Conservation (phyloP, 176 grass and related monocot genomes). For the Oryza meridionalis region DNA sequence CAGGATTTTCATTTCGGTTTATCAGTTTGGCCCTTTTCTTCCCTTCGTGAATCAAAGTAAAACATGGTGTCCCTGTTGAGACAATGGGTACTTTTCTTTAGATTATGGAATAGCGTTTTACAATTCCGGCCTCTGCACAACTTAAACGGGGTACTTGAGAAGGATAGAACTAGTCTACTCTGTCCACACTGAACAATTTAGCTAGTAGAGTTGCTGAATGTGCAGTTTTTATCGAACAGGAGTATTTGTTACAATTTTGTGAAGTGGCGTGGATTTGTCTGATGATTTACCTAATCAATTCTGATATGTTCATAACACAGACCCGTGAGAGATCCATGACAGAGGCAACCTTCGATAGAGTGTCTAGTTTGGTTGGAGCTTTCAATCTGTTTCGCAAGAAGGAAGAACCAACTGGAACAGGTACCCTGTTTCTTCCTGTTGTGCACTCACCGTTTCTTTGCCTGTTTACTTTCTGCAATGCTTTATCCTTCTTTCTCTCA, state of each 20-base stretch:
- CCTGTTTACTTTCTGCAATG: neutral
- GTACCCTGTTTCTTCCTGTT: conserved; percentile 9
- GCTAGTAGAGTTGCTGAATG: conserved; percentile 3
- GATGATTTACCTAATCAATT: conserved; percentile 2
- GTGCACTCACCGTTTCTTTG: neutral
- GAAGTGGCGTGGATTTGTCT: neutral
- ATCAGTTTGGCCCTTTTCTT: neutral
- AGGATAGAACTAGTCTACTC: conserved; percentile 20
- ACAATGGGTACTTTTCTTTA: neutral
- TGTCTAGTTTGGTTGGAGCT: conserved; percentile 67
- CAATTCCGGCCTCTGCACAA: neutral
- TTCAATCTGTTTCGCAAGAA: conserved; percentile 56
- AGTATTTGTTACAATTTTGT: neutral
- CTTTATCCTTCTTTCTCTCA: neutral
- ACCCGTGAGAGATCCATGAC: conserved; percentile 50
- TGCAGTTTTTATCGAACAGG: neutral
- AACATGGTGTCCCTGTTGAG: neutral
- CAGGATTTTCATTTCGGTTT: neutral
- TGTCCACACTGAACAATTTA: conserved; percentile 21
- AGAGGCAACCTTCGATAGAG: conserved; percentile 49
- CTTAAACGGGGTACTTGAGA: neutral
- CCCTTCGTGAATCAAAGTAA: neutral
- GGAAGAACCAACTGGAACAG: conserved; percentile 51
- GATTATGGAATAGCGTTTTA: neutral
- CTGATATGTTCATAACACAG: conserved; percentile 35